Base-by-base conservation (phyloP, 768 basidiomycete genomes). In the Candolleomyces eurysporus region DNA sequence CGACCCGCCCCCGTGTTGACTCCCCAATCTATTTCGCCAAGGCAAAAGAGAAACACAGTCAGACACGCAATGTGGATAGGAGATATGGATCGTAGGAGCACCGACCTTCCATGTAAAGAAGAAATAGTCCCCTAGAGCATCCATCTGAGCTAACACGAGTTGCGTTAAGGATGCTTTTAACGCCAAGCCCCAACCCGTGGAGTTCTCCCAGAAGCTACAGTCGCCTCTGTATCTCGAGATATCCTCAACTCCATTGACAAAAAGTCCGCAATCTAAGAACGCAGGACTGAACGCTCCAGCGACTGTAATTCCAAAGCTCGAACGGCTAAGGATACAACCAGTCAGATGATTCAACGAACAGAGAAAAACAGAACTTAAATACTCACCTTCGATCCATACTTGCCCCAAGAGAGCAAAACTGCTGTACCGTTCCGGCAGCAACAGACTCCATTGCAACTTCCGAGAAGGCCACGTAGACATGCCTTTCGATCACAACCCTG, bases 241-340 rank as follows among this genome's bases (percentile, higher is more conserved):
- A 77, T 84, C 86, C 56, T 73, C 63, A 13, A 68, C 68, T 9
- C 71, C 73, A 2, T 48, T 60, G 13, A 76, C 49, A 57, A 69
- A 74, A 14, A 75, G 64, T 6, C 71, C 89, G 66, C 91, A 91
- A 55, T 84, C 78, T 67, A 88, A 91, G 65, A 78, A 79, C 11
- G 85, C 88, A 3, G 79, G 78, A 55, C 87, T 83, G 72, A 88
- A 93, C 72, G 94, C 93, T 48, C 91, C 93, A 0, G 85, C 86
- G 30, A 88, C 69, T 13, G 86, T 85, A 45, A 94, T 72, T 10
- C 94, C 94, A 67, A 92, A 91, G 75, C 82, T 83, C 83, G 60
- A 55, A 17, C 19, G 30, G 54, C 48, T 22, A 60, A 16, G 75
- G 58, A 49, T 73, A 74, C 49, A 39, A 21, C 54, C 50, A 21